Evolutionary conservation across 2,329 filamentous ascomycete genomes (phyloP), one percentile per base, ranked within the genome.

Genomic region (Trichophyton rubrum): DNA sequence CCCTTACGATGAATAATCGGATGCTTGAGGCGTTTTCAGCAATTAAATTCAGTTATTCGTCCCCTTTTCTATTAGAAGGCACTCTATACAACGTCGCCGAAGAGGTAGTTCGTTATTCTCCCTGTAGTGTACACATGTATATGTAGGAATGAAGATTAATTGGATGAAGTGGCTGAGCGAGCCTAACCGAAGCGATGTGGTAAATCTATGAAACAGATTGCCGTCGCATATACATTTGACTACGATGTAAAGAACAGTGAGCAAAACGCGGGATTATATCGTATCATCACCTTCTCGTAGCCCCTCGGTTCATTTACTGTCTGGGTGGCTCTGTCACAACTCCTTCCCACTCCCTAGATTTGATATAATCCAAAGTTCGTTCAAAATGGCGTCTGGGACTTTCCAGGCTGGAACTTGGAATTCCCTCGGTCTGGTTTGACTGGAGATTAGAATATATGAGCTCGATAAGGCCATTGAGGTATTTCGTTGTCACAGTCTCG

Each of bases 401-500:
- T 70, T 99, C 93, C 58, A 97, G 82, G 22, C 86, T 87, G 0
- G 86, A 82, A 35, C 88, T 89, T 67, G 74, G 69, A 40, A 74
- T 70, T 5, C 73, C 72, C 49, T 93, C 63, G 68, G 87, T 83
- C 70, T 90, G 86, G 71, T 89, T 93, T 61, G 87, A 90, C 66
- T 87, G 86, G 35, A 99, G 81, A 71, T 99, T 99, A 22, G 90
- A 96, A 74, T 99, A 91, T 70, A 99, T 97, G 64, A 99, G 84
- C 76, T 99, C 93, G 70, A 99, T 97, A 58, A 99, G 84, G 2
- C 93, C 93, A 71, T 99, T 99, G 64, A 99, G 82, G 73, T 97
- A 99, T 75, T 97, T 97, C 2, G 88, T 96, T 3, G 93, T 99
- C 43, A 99, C 93, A 66, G 91, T 91, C 76, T 99, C 93, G 74